phyloP scores from a whole-genome alignment of 23 red algal genomes.

The Agarophyton chilense region DNA sequence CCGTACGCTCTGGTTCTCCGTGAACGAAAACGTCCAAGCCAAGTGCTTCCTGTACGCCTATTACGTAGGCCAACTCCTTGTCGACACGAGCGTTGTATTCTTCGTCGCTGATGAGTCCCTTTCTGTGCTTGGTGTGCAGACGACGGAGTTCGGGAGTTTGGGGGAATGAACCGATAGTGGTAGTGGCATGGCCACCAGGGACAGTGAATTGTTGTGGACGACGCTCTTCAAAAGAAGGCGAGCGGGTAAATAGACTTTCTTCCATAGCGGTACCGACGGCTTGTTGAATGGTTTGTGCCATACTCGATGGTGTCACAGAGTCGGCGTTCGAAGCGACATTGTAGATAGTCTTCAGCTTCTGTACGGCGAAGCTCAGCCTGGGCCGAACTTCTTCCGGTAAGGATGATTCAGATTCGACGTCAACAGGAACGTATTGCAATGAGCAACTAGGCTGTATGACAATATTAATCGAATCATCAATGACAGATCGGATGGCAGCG shows the following conservation, averaged over 20 bases:
- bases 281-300: neutral
- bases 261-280: slow-evolving; percentile 32
- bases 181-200: slow-evolving; percentile 68
- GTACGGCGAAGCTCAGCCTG: slow-evolving; percentile 74
- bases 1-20: slow-evolving; percentile 88
- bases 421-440: slow-evolving; percentile 77
- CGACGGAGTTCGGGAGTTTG: slow-evolving; percentile 77
- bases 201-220: slow-evolving; percentile 71
- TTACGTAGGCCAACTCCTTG: slow-evolving; percentile 55
- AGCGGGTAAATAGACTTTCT: slow-evolving; percentile 44
- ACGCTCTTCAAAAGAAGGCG: slow-evolving; percentile 52
- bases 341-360: slow-evolving; percentile 79
- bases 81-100: slow-evolving; percentile 74
- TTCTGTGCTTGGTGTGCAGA: slow-evolving; percentile 56
- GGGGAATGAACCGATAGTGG: slow-evolving; percentile 89
- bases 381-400: slow-evolving; percentile 49
- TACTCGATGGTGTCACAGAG: neutral
- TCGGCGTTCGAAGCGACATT: neutral
- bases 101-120: slow-evolving; percentile 62
- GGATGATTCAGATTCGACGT: slow-evolving; percentile 56
- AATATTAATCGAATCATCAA: slow-evolving; percentile 11
- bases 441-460: slow-evolving; percentile 85
- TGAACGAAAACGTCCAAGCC: slow-evolving; percentile 93
- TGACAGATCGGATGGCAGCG: neutral
- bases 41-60: slow-evolving; percentile 73